Percentiles rank a stretch among this genome's conserved stretches.
phyloP scores from a whole-genome alignment of 208 protist genomes.

The Leishmania aethiopica region DNA sequence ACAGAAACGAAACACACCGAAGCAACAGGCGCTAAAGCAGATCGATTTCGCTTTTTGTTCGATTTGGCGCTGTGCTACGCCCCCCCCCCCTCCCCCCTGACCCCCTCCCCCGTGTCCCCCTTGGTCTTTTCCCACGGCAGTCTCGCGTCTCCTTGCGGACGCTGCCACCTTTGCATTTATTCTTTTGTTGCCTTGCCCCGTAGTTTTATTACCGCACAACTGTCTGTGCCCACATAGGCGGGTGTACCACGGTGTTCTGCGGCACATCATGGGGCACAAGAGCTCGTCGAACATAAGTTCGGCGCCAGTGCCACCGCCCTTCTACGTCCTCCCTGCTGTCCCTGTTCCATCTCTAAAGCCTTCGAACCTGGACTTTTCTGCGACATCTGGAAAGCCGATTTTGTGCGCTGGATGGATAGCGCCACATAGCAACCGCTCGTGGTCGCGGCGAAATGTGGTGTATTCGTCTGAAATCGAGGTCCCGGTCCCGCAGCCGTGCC shows the following conservation, averaged over 20 bases:
- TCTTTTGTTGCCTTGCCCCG: not conserved
- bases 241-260: not conserved
- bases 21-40: not conserved
- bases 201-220: not conserved
- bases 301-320: slow-evolving; percentile 9
- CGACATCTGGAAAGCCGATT: slow-evolving; percentile 33
- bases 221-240: not conserved
- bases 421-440: slow-evolving; percentile 12
- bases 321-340: slow-evolving; percentile 20
- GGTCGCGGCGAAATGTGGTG: slow-evolving; percentile 35
- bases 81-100: too few species aligned
- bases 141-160: not conserved
- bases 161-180: not conserved
- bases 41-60: not conserved
- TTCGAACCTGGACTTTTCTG: slow-evolving; percentile 22
- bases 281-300: slow-evolving; percentile 4
- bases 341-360: slow-evolving; percentile 32
- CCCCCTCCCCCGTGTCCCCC: too few species aligned
- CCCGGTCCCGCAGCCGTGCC: slow-evolving; percentile 41
- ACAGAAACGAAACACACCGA: not conserved
- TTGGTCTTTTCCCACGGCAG: not conserved
- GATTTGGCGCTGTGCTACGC: not conserved
- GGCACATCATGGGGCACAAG: slow-evolving; percentile 23
- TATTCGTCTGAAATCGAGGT: slow-evolving; percentile 47
- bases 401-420: slow-evolving; percentile 45